Percentiles rank a stretch among this genome's conserved stretches.
These are phyloP conservation scores for Rosa lucieae DNA, from an alignment of 306 rosid genomes.

Conservation along the genomic window DNA sequence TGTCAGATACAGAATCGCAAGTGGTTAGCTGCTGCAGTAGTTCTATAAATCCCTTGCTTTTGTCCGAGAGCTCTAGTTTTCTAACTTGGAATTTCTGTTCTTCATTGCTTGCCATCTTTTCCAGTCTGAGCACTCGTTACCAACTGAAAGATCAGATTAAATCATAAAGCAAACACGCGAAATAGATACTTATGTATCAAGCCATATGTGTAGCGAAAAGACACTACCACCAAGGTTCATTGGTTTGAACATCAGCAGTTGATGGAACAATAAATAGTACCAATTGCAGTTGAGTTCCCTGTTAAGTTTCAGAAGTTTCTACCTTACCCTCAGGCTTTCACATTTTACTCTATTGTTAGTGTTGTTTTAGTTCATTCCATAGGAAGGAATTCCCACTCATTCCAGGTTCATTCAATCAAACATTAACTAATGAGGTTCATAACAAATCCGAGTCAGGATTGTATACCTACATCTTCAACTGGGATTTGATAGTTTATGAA, in stretches of 20 bases:
- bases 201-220: neutral
- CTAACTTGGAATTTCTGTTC: constrained; percentile 42
- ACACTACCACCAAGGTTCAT: neutral
- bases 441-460: neutral
- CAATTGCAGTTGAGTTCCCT: neutral
- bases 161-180: neutral
- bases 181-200: neutral
- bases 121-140: neutral
- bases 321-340: neutral
- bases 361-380: no score
- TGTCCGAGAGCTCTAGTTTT: constrained; percentile 61
- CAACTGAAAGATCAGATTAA: neutral
- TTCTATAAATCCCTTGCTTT: constrained; percentile 69
- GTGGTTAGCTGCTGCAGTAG: constrained; percentile 65
- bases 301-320: neutral
- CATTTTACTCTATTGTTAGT: neutral
- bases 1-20: constrained; percentile 66
- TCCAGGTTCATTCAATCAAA: neutral
- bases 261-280: neutral
- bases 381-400: neutral
- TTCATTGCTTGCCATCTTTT: constrained; percentile 37
- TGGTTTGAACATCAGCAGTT: neutral
- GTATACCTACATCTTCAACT: neutral
- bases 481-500: neutral
- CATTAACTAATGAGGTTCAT: neutral